Evolutionary conservation across 192 early-diverging fungal genomes (phyloP), one percentile per base, ranked within the genome.

Genomic region (Entomortierella lignicola): DNA sequence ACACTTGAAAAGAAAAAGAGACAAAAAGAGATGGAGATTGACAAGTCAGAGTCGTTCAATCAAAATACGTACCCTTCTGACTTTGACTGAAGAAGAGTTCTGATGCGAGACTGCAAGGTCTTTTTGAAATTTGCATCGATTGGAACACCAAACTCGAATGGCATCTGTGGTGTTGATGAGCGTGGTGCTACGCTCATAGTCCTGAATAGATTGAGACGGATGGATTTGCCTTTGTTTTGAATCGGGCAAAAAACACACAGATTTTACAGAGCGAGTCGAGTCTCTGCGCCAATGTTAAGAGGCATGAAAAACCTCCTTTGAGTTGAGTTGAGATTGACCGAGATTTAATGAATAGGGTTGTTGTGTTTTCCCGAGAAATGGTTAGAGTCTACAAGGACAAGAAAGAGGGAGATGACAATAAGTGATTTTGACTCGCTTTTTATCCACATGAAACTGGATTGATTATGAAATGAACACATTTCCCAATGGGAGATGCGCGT

Each of bases 121-220:
- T 77, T 64, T 20, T 50, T 52, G 53, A 64, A 68, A 4, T 10
- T 44, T 27, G 66, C 57, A 53, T 77, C 73, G 37, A 69, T 69
- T 23, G 66, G 60, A 17, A 69, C 41, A 54, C 73, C 60, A 57
- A 69, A 53, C 37, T 77, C 73, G 44, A 68, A 63, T 8, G 72
- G 72, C 66, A 64, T 69, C 25, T 63, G 66, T 52, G 66, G 13
- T 47, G 66, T 69, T 0, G 72, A 44, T 15, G 72, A 60, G 30
- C 57, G 63, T 39, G 20, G 57, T 42, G 23, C 26, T 29, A 59
- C 2, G 57, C 57, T 59, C 57, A 59, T 59, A n/a, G 34, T 8
- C 57, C 39, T 59, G 34, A 42, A 21, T 25, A 47, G 44, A 47
- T 42, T 8, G 8, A n/a, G 18, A n/a, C 12, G 23, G 44, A 43